Evolutionary conservation across 345 rosid genomes (phyloP), one percentile per base, ranked within the genome.

Genomic region (Lepidium sativum): DNA sequence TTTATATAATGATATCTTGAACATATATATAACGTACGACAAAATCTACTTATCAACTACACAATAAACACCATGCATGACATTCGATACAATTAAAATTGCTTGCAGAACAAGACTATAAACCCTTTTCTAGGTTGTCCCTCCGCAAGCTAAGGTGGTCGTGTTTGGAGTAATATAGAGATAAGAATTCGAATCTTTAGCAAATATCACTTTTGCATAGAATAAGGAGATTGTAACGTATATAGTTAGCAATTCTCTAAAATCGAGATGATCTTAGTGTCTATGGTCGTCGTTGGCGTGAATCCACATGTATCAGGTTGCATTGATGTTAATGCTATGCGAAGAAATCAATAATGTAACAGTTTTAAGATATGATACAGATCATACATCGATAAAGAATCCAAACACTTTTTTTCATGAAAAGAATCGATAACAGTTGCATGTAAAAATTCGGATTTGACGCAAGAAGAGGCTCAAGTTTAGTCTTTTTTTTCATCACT

Each of bases 381-480:
- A 45, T 45, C 51, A 49, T 55, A 72, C n/a, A n/a, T n/a, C n/a
- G n/a, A n/a, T n/a, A n/a, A n/a, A n/a, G n/a, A n/a, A n/a, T 59
- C 48, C 10, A 37, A 66, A 16, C 20, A 41, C 38, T 14, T 21
- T 12, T 45, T 43, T n/a, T 45, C 21, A 38, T 63, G 18, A 54
- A 38, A 65, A 63, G 35, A 54, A 64, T 45, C 58, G 33, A 33
- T 41, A 25, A 66, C 56, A 78, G 84, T 77, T 71, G 84, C 92
- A 78, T 83, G 79, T 80, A 81, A 77, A n/a, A 47, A 76, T 29
- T 81, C 90, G 83, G 48, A 89, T 87, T 76, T 83, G 90, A 53
- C 77, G 83, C 59, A 83, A n/a, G n/a, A n/a, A n/a, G n/a, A n/a
- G n/a, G n/a, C n/a, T n/a, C n/a, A n/a, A 73, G 76, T 83, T 54